These are phyloP conservation scores for Candida maltosa DNA, from an alignment of 805 yeast species.

Conservation along the genomic window DNA sequence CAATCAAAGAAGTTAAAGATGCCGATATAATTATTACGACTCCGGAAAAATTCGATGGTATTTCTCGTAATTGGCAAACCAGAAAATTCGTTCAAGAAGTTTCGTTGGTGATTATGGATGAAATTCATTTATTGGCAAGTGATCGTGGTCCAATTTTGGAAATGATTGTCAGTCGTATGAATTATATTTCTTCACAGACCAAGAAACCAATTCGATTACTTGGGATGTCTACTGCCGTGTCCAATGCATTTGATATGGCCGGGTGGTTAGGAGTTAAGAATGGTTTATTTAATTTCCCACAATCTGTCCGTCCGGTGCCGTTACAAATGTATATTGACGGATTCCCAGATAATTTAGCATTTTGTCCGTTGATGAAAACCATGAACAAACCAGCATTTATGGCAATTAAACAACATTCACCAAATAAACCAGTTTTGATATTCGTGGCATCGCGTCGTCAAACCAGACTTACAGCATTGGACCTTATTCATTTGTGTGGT, in stretches of 20 bases:
- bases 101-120: conserved; percentile 80
- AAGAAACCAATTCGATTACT: conserved; percentile 59
- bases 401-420: conserved; percentile 91
- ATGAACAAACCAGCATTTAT: conserved; percentile 88
- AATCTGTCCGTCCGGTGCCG: conserved; percentile 82
- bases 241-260: conserved; percentile 83
- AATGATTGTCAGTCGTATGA: conserved; percentile 87
- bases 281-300: conserved; percentile 78
- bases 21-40: conserved; percentile 81
- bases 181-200: conserved; percentile 61
- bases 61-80: conserved; percentile 81
- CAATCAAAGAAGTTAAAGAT: conserved; percentile 57
- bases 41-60: conserved; percentile 86
- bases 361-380: conserved; percentile 80
- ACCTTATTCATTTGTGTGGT: conserved; percentile 75
- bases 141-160: conserved; percentile 86
- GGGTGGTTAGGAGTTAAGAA: conserved; percentile 75
- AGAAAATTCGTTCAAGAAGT: conserved; percentile 72
- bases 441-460: conserved; percentile 84
- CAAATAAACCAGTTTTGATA: conserved; percentile 77
- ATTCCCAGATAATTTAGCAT: conserved; percentile 75
- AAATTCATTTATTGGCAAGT: conserved; percentile 77
- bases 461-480: conserved; percentile 76
- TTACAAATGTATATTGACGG: conserved; percentile 86
- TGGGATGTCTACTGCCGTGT: conserved; percentile 84